A percentile compares a stretch with the other conserved stretches of the same genome.
Evolutionary conservation across 1,139 yeast species (phyloP).

Genomic region (Kurtzmaniella quercitrusa): DNA sequence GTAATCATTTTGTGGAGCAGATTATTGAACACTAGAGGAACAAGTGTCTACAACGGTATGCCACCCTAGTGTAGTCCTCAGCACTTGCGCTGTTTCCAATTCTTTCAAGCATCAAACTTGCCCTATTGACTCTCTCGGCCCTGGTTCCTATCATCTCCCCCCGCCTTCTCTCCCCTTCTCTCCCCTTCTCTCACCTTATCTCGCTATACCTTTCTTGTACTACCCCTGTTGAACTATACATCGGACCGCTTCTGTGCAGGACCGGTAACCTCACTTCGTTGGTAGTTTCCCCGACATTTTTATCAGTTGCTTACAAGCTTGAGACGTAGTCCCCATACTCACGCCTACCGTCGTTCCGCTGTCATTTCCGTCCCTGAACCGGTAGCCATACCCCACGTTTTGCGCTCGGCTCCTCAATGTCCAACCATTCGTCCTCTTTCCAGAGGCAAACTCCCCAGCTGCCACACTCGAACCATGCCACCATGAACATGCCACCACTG

Average conservation of each 20-base stretch:
- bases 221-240: not conserved
- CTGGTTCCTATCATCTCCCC: too few species aligned
- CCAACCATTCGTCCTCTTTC: slow-evolving; percentile 7
- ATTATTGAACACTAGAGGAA: too few species aligned
- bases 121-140: too few species aligned
- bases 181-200: too few species aligned
- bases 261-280: not conserved
- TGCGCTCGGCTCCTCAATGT: slow-evolving; percentile 1
- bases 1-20: too few species aligned
- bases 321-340: not conserved
- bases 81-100: too few species aligned
- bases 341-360: not conserved
- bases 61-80: too few species aligned
- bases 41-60: too few species aligned
- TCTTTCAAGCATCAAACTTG: too few species aligned
- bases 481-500: slow-evolving; percentile 16
- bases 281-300: not conserved
- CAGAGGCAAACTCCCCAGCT: slow-evolving; percentile 8
- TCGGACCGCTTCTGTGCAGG: not conserved
- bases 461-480: slow-evolving; percentile 4
- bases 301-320: not conserved
- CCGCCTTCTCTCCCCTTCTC: too few species aligned
- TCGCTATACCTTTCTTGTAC: not conserved
- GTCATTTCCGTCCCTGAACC: too few species aligned
- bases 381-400: not conserved